Evolutionary conservation across 495 filamentous ascomycete genomes (phyloP).

Genomic region (Penicillium subrubescens): DNA sequence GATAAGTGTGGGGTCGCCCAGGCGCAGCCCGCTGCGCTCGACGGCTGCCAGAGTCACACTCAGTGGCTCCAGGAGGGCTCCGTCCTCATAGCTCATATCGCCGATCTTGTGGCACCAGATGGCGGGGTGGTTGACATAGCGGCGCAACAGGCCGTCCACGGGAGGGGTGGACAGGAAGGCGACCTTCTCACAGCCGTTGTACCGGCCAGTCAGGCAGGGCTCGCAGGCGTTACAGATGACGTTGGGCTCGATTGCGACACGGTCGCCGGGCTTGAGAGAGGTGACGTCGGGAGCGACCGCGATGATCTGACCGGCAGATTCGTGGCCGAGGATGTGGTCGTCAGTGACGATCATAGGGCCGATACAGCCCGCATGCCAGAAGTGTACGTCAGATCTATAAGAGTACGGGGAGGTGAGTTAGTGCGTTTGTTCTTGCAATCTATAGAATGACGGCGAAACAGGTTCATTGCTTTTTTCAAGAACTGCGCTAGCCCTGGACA

Average conservation of each 20-base stretch:
- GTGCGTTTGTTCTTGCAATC: not conserved
- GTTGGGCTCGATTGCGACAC: constrained; percentile 89
- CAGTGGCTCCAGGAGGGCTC: constrained; percentile 83
- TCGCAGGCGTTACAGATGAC: constrained; percentile 87
- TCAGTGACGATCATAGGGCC: constrained; percentile 89
- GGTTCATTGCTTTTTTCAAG: not conserved
- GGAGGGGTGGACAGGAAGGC: constrained; percentile 87
- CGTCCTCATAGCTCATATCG: constrained; percentile 85
- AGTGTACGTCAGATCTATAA: constrained; percentile 85
- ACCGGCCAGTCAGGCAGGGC: constrained; percentile 85
- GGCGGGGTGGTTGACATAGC: constrained; percentile 91
- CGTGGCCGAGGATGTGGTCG: constrained; percentile 89
- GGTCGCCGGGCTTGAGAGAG: constrained; percentile 74
- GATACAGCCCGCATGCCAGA: constrained; percentile 92
- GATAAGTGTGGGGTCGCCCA: constrained; percentile 82
- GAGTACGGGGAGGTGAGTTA: not conserved
- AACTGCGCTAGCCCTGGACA: not conserved
- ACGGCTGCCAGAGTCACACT: constrained; percentile 83
- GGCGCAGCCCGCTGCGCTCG: constrained; percentile 71
- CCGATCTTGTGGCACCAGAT: constrained; percentile 93
- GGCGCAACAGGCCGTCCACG: constrained; percentile 80
- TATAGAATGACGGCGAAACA: not conserved
- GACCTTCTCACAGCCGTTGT: constrained; percentile 88
- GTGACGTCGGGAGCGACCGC: constrained; percentile 78
- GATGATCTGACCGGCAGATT: constrained; percentile 83